phyloP scores from a whole-genome alignment of 164 flowering plant species.

The Vitis cinerea region DNA sequence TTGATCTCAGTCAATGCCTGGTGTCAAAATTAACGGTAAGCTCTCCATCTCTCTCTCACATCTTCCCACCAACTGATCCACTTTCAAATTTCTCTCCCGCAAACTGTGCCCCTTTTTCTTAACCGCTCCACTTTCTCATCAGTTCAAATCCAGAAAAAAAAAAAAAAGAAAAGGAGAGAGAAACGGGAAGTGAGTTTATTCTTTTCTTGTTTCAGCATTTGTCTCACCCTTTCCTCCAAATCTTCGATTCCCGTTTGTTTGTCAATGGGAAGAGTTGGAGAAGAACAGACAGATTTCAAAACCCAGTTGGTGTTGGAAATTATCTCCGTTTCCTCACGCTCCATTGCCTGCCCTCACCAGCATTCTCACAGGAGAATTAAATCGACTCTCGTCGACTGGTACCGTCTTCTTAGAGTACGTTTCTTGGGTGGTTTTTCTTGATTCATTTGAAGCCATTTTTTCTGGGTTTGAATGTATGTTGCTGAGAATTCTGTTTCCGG shows the following conservation, averaged over 20 bases:
- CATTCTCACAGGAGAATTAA: not conserved
- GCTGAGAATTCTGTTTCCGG: not conserved
- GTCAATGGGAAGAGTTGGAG: conserved; percentile 27
- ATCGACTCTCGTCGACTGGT: conserved; percentile 73
- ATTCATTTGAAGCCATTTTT: not conserved
- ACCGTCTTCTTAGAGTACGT: conserved; percentile 71
- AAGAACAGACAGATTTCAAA: conserved; percentile 36
- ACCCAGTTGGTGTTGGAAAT: conserved; percentile 55
- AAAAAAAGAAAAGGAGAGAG: no score
- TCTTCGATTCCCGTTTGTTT: not conserved
- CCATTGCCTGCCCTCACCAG: conserved; percentile 25
- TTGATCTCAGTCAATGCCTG: conserved; percentile 9
- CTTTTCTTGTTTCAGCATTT: not conserved
- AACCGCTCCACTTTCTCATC: conserved; percentile 56
- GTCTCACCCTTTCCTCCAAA: not conserved
- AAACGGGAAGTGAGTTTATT: no score
- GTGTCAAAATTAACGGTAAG: conserved; percentile 33
- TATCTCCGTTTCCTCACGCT: conserved; percentile 37
- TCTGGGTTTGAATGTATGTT: not conserved
- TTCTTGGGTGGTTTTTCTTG: not conserved
- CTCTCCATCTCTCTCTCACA: conserved; percentile 7
- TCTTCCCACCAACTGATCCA: conserved; percentile 37
- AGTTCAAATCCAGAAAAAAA: no score
- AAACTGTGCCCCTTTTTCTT: conserved; percentile 42
- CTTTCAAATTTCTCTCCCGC: conserved; percentile 50